Conservation (phyloP, 2,329 filamentous ascomycete species). For the Passalora sequoiae region DNA sequence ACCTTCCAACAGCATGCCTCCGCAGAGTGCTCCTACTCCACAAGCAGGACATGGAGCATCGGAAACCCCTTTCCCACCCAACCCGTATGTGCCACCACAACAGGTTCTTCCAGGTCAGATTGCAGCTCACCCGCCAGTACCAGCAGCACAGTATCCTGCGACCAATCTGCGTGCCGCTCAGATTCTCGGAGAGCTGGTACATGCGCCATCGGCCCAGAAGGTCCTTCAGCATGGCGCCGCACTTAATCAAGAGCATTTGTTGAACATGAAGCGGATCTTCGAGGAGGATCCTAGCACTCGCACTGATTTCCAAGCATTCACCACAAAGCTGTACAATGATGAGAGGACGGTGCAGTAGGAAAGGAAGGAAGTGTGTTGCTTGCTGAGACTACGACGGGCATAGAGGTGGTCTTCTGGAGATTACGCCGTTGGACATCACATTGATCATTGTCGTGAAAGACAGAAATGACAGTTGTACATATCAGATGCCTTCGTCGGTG, state of each 20-base stretch:
- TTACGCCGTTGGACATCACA: no score
- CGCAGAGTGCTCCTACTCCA: constrained; percentile 6
- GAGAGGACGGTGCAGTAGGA: no score
- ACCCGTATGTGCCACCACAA: constrained; percentile 36
- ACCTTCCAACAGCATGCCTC: constrained; percentile 32
- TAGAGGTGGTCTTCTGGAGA: no score
- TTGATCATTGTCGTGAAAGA: no score
- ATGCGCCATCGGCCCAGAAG: constrained; percentile 38
- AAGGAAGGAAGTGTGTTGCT: no score
- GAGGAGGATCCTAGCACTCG: neutral
- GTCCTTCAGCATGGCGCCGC: constrained; percentile 30
- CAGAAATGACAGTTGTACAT: no score
- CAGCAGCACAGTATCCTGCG: constrained; percentile 31
- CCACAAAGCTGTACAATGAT: neutral
- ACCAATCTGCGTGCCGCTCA: constrained; percentile 36
- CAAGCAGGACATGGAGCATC: constrained; percentile 21
- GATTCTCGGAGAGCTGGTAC: constrained; percentile 42
- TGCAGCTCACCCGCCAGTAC: constrained; percentile 30
- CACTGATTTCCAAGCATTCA: neutral
- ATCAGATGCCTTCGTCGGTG: no score
- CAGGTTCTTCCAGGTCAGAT: constrained; percentile 31
- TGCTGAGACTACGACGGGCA: no score
- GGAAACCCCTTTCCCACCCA: constrained; percentile 33
- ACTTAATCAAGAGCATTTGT: neutral
- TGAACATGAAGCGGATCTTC: neutral